phyloP scores from a whole-genome alignment of 169 alveolate genomes.

The Amoebophrya sp. region DNA sequence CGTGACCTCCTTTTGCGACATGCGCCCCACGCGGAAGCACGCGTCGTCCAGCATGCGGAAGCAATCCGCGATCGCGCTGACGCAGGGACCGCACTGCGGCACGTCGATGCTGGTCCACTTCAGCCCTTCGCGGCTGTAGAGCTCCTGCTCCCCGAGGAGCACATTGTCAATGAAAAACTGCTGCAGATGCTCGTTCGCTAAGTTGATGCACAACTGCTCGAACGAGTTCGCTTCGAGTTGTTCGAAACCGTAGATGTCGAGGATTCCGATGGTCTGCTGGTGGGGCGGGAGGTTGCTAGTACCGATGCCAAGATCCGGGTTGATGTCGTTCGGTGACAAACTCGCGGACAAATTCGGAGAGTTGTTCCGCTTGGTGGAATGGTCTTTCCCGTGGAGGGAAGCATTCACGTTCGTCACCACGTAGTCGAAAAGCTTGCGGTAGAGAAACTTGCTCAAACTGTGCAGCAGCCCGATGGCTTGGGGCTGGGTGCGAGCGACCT shows the following conservation, averaged over 20 bases:
- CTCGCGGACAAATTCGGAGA: background rate
- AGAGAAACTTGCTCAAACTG: constrained; percentile 8
- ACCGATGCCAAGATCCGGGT: too few relatives aligned
- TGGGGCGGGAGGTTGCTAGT: background rate
- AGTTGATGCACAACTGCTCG: constrained; percentile 92
- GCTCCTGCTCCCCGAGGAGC: constrained; percentile 25
- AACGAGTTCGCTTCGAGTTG: constrained; percentile 83
- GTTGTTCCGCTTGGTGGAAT: too few relatives aligned
- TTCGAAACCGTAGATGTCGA: constrained; percentile 97
- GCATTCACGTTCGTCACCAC: background rate
- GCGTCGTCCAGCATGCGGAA: background rate
- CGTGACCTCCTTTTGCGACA: background rate
- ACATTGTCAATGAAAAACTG: constrained; percentile 68
- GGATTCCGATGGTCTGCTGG: constrained; percentile 46
- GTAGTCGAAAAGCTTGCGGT: background rate
- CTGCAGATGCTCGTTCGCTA: constrained; percentile 92
- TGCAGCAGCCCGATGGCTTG: background rate
- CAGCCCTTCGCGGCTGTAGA: constrained; percentile 23
- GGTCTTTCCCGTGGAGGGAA: background rate
- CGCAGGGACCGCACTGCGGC: background rate
- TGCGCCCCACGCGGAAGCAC: constrained; percentile 23
- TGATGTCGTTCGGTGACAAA: background rate
- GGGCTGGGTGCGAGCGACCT: background rate
- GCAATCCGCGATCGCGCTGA: background rate
- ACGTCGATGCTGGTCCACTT: background rate